Base-by-base conservation (phyloP, 441 rosid genomes). In the Jatropha multifida region DNA sequence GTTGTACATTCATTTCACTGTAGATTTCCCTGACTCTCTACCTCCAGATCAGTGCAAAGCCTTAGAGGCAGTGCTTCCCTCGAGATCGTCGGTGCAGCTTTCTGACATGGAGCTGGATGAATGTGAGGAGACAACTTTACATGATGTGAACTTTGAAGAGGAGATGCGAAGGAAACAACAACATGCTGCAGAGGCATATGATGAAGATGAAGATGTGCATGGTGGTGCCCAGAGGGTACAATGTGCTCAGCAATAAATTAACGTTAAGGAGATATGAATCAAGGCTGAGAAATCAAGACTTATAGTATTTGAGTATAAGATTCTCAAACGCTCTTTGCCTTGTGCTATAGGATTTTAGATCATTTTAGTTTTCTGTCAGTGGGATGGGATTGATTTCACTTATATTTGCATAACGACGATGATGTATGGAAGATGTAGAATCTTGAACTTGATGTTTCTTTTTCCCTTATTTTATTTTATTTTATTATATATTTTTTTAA, bases 61-160 rank as follows among this genome's bases (percentile, higher is more conserved):
- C 32, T 73, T 95, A 15, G 93, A 89, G 81, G 76, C 93, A 2
- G 82, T 87, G 8, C 91, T 95, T 58, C 97, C 94, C 3, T 78
- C 89, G 0, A 91, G 85, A 76, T 59, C 90, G 0, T 84, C 95
- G 0, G 80, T 42, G 1, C 90, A 82, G 81, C 79, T 93, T 51
- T 89, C 89, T 0, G 97, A 93, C 62, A 93, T 93, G 99, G 99
- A 95, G 77, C 81, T 95, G 67, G 99, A 93, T 49, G 99, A 95
- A 74, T 93, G 99, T 0, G 99, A 95, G 77, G 99, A 95, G 81
- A 90, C 98, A 5, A 93, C 98, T 1, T 73, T 94, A 42, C 92
- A 90, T 7, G 92, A 91, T 77, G 98, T 93, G 9, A 92, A 95
- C 86, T 87, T 89, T 0, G 99, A 95, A 77, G 97, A 90, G 62